Percentiles rank a stretch among this genome's conserved stretches.
These are phyloP conservation scores for Gastrolobium bilobum DNA, from an alignment of 306 rosid genomes.

Conservation along the genomic window DNA sequence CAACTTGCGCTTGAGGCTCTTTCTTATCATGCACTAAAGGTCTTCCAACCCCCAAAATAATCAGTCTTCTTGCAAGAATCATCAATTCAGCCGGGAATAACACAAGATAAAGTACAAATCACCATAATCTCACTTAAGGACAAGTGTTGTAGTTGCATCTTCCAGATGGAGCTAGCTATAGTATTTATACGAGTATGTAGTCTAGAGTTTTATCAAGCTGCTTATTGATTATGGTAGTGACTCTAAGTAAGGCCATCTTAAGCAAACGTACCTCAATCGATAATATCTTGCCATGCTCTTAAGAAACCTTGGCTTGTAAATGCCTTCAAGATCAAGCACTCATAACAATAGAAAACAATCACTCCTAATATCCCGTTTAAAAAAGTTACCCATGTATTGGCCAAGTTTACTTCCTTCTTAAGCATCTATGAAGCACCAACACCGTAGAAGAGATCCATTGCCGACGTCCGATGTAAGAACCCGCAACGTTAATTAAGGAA, in stretches of 20 bases:
- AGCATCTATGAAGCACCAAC: too few relatives aligned
- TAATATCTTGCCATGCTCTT: slow-evolving; percentile 1
- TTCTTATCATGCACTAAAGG: too few relatives aligned
- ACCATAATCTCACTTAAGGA: slow-evolving; percentile 34
- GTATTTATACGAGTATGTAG: slow-evolving; percentile 28
- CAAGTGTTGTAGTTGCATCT: slow-evolving; percentile 42
- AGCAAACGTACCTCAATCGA: slow-evolving; percentile 43
- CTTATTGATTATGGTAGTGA: slow-evolving; percentile 36
- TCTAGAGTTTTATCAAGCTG: slow-evolving; percentile 37
- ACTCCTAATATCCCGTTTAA: background rate
- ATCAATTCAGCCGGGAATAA: too few relatives aligned
- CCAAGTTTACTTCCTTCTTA: slow-evolving; percentile 49
- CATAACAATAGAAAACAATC: background rate
- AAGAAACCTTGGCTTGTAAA: slow-evolving; percentile 46
- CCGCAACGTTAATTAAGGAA: too few relatives aligned
- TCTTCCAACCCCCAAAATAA: slow-evolving; percentile 48
- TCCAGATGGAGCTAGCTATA: slow-evolving; percentile 48
- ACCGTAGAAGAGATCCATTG: too few relatives aligned
- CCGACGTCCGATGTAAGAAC: too few relatives aligned
- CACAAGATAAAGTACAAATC: background rate
- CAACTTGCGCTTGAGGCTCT: too few relatives aligned
- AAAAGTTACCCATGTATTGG: slow-evolving; percentile 20
- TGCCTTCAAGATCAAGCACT: slow-evolving; percentile 49
- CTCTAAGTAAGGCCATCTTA: slow-evolving; percentile 47
- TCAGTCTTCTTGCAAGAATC: too few relatives aligned